phyloP scores from a whole-genome alignment of 306 rosid genomes.

The Fragaria ananassa region DNA sequence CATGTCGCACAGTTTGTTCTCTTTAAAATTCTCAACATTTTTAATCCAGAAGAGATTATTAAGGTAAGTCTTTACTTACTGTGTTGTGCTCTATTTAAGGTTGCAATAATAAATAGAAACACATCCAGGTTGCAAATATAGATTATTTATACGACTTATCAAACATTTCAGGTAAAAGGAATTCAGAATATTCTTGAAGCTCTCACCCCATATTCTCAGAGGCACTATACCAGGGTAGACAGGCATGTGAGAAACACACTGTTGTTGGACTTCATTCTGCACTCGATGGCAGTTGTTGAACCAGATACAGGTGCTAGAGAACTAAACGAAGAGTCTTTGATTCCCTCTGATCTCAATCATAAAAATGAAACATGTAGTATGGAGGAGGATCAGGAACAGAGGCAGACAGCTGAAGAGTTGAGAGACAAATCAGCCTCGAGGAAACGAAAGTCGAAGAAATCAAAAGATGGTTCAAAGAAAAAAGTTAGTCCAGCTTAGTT shows the following conservation, averaged over 20 bases:
- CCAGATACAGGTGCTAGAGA: conserved; percentile 51
- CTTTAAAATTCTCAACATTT: conserved; percentile 63
- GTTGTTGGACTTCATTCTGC: conserved; percentile 64
- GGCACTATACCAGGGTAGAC: conserved; percentile 83
- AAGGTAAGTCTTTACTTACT: conserved; percentile 41
- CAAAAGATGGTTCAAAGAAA: conserved; percentile 49
- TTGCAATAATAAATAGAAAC: neutral
- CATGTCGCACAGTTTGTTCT: conserved; percentile 85
- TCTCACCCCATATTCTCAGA: conserved; percentile 73
- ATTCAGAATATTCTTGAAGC: conserved; percentile 73
- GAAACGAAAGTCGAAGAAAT: conserved; percentile 71
- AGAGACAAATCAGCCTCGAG: conserved; percentile 30
- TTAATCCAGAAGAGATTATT: conserved; percentile 64
- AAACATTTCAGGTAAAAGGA: conserved; percentile 71
- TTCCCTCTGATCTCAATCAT: conserved; percentile 27
- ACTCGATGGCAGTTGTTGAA: conserved; percentile 86
- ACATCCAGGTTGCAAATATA: neutral
- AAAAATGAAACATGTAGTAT: conserved; percentile 16
- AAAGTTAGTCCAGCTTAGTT: conserved; percentile 55
- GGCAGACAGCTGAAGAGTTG: conserved; percentile 22
- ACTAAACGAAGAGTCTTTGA: conserved; percentile 17
- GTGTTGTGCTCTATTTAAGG: neutral
- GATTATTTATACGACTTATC: conserved; percentile 6
- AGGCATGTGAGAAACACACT: conserved; percentile 81
- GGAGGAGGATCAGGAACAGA: conserved; percentile 33